These are phyloP conservation scores for Fusarium brachygibbosum DNA, from an alignment of 2,329 filamentous ascomycete species.

Conservation along the genomic window DNA sequence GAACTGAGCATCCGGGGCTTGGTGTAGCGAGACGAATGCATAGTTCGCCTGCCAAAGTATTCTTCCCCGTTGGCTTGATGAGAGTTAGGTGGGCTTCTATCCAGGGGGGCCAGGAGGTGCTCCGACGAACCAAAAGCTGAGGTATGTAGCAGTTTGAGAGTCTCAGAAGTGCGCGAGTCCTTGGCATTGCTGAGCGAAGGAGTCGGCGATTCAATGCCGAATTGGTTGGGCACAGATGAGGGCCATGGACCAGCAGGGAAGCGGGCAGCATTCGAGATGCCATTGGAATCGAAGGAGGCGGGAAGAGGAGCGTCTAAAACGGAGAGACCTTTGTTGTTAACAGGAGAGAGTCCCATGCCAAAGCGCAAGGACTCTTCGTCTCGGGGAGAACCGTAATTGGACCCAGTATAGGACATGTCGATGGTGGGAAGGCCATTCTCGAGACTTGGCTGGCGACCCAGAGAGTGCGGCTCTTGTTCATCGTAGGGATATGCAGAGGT, in stretches of 20 bases:
- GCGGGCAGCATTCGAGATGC: slow-evolving; percentile 89
- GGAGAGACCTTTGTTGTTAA: slow-evolving; percentile 79
- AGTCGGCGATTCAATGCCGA: slow-evolving; percentile 88
- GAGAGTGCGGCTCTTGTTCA: slow-evolving; percentile 59
- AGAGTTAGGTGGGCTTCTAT: slow-evolving; percentile 64
- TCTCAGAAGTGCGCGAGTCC: slow-evolving; percentile 72
- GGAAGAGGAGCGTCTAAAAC: slow-evolving; percentile 93
- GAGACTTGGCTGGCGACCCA: slow-evolving; percentile 65
- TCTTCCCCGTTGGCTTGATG: slow-evolving; percentile 68
- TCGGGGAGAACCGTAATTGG: slow-evolving; percentile 84
- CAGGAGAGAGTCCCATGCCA: slow-evolving; percentile 84
- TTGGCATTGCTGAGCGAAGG: slow-evolving; percentile 76
- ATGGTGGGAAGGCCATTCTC: slow-evolving; percentile 70
- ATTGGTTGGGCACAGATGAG: slow-evolving; percentile 91
- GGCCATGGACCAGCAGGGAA: slow-evolving; percentile 85
- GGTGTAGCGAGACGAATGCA: slow-evolving; percentile 77
- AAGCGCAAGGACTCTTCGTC: slow-evolving; percentile 71
- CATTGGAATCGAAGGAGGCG: slow-evolving; percentile 95
- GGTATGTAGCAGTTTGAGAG: slow-evolving; percentile 74
- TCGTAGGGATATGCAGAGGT: slow-evolving; percentile 58
- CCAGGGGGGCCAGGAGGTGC: slow-evolving; percentile 68
- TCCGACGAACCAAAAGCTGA: slow-evolving; percentile 76
- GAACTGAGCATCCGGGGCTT: slow-evolving; percentile 78
- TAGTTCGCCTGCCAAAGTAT: slow-evolving; percentile 77
- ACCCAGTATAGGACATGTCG: slow-evolving; percentile 70